Conservation (phyloP, 1,139 yeast genomes). For the Yamadazyma atlantica region DNA sequence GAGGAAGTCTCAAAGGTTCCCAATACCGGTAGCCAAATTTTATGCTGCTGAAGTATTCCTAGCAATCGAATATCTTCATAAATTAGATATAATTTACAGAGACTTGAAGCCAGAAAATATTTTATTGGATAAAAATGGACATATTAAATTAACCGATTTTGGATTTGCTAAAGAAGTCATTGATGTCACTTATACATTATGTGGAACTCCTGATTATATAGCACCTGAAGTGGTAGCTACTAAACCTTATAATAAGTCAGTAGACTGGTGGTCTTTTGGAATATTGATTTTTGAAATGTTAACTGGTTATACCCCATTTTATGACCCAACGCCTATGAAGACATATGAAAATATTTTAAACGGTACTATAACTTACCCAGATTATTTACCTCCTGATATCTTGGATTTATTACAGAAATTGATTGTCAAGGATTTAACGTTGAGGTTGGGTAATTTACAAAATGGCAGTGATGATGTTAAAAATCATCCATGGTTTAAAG, state of each 20-base stretch:
- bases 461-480: slow-evolving; percentile 60
- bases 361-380: slow-evolving; percentile 53
- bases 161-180: slow-evolving; percentile 63
- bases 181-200: slow-evolving; percentile 59
- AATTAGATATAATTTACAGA: slow-evolving; percentile 57
- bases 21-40: slow-evolving; percentile 63
- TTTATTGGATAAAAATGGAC: slow-evolving; percentile 56
- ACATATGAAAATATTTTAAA: slow-evolving; percentile 59
- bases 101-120: slow-evolving; percentile 64
- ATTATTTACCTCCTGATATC: slow-evolving; percentile 51
- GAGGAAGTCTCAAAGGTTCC: slow-evolving; percentile 59
- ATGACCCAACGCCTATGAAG: slow-evolving; percentile 61
- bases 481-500: slow-evolving; percentile 58
- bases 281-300: slow-evolving; percentile 61
- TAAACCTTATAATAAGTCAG: slow-evolving; percentile 61
- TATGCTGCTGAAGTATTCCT: slow-evolving; percentile 62
- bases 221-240: slow-evolving; percentile 66
- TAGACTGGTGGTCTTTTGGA: slow-evolving; percentile 67
- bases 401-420: slow-evolving; percentile 49
- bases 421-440: slow-evolving; percentile 56
- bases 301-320: slow-evolving; percentile 63
- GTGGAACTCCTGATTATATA: slow-evolving; percentile 66
- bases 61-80: slow-evolving; percentile 58
- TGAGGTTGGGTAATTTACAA: slow-evolving; percentile 56
- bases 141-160: slow-evolving; percentile 59